A percentile compares a stretch with the other conserved stretches of the same genome.
These are phyloP conservation scores for Alternaria panax DNA, from an alignment of 2,329 filamentous ascomycete genomes.

Conservation along the genomic window DNA sequence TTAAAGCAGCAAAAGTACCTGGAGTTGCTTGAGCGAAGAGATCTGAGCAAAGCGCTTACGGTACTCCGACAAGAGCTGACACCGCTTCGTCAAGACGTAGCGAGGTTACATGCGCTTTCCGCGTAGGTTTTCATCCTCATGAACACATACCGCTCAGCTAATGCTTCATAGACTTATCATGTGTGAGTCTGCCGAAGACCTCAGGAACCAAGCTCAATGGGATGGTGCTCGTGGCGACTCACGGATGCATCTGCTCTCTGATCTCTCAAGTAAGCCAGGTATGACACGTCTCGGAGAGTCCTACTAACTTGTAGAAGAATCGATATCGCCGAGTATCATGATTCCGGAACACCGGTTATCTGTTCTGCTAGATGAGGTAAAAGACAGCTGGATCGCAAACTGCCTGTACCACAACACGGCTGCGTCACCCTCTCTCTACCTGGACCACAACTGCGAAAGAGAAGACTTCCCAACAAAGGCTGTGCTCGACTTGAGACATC, in stretches of 20 bases:
- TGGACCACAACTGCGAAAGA: conserved; percentile 83
- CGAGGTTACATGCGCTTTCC: conserved; percentile 81
- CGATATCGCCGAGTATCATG: conserved; percentile 95
- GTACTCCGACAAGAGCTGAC: conserved; percentile 90
- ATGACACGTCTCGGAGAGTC: background rate
- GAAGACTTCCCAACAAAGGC: conserved; percentile 79
- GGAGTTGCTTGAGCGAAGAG: conserved; percentile 80
- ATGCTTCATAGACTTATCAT: conserved; percentile 74
- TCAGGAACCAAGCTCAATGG: conserved; percentile 81
- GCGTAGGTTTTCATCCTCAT: conserved; percentile 56
- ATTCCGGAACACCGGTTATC: conserved; percentile 90
- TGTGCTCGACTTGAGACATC: conserved; percentile 73
- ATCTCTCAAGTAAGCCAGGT: conserved; percentile 75
- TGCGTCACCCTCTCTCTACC: conserved; percentile 81
- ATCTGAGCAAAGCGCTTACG: conserved; percentile 75
- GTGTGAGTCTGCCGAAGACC: conserved; percentile 79
- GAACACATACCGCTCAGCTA: conserved; percentile 19
- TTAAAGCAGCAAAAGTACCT: conserved; percentile 94
- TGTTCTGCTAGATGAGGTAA: conserved; percentile 80
- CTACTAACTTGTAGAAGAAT: conserved; percentile 62
- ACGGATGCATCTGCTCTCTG: conserved; percentile 75
- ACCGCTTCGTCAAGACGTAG: conserved; percentile 79
- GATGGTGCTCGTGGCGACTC: conserved; percentile 81
- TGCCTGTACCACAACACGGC: conserved; percentile 90
- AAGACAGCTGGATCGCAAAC: conserved; percentile 79